phyloP scores from a whole-genome alignment of 1,284 basidiomycete genomes.

The Melampsora occidentalis region DNA sequence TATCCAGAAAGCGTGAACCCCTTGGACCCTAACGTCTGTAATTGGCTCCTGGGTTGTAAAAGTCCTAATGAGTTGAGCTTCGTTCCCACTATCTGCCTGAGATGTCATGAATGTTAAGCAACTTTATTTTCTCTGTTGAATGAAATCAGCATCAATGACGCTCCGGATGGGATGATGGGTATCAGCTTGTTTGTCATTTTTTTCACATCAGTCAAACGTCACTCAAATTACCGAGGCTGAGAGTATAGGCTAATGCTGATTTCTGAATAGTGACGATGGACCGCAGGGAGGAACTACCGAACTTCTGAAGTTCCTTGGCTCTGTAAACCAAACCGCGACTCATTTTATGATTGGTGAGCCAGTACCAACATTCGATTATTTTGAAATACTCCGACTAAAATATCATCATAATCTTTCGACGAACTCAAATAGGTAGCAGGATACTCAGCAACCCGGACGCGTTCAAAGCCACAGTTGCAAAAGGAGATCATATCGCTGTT shows the following conservation, averaged over 20 bases:
- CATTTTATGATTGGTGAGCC: conserved; percentile 74
- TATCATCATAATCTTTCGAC: background rate
- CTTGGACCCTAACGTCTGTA: conserved; percentile 31
- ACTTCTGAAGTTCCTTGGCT: conserved; percentile 63
- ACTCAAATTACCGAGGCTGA: background rate
- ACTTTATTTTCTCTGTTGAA: background rate
- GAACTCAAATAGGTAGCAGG: conserved; percentile 35
- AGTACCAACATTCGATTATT: background rate
- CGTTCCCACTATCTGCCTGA: background rate
- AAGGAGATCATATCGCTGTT: conserved; percentile 46
- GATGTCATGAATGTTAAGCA: background rate
- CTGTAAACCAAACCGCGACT: conserved; percentile 64
- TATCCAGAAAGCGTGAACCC: conserved; percentile 43
- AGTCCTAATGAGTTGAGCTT: conserved; percentile 22
- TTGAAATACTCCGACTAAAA: background rate
- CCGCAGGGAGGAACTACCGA: conserved; percentile 49
- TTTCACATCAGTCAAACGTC: background rate
- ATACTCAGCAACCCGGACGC: conserved; percentile 62
- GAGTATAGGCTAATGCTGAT: too few species aligned
- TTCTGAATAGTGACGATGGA: conserved; percentile 34
- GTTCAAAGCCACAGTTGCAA: conserved; percentile 56
- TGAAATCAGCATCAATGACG: conserved; percentile 30
- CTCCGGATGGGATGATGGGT: conserved; percentile 42
- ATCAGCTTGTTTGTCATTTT: conserved; percentile 25
- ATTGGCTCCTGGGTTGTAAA: conserved; percentile 29